Conservation (phyloP, 306 rosid genomes). For the Astragalus membranaceus region DNA sequence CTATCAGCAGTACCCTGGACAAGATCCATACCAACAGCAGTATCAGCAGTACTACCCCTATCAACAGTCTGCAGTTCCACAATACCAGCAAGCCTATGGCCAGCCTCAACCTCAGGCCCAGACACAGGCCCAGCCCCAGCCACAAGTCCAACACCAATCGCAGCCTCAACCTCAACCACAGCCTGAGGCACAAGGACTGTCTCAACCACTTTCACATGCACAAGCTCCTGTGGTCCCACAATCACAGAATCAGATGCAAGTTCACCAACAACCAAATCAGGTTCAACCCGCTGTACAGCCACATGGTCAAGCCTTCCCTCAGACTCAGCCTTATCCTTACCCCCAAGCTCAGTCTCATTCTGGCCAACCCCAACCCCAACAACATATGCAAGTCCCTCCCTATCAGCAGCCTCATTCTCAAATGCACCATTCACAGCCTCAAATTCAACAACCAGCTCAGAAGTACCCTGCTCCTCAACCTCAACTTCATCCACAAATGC, state of each 20-base stretch:
- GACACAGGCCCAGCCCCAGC: conserved; percentile 30
- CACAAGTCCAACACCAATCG: conserved; percentile 29
- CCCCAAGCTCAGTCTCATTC: conserved; percentile 39
- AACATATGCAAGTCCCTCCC: conserved; percentile 44
- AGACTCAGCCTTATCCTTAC: conserved; percentile 42
- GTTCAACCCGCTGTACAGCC: conserved; percentile 42
- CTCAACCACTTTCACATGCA: conserved; percentile 37
- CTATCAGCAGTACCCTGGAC: conserved; percentile 90
- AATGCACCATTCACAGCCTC: too few species aligned
- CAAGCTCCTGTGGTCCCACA: conserved; percentile 33
- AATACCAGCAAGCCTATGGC: conserved; percentile 55
- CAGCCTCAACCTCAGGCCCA: conserved; percentile 47
- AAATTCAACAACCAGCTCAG: conserved; percentile 60
- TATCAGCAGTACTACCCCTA: conserved; percentile 84
- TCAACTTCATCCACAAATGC: conserved; percentile 54
- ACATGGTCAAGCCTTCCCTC: conserved; percentile 41
- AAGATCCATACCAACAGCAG: conserved; percentile 84
- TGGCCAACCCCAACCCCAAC: conserved; percentile 59
- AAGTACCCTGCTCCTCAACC: conserved; percentile 49
- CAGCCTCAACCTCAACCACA: conserved; percentile 37
- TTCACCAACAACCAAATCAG: conserved; percentile 61
- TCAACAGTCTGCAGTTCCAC: conserved; percentile 62
- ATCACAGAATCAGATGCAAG: conserved; percentile 63
- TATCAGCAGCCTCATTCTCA: conserved; percentile 73
- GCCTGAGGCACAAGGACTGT: conserved; percentile 31